phyloP scores from a whole-genome alignment of 192 early-diverging fungal genomes.

The Jimgerdemannia lactiflua region DNA sequence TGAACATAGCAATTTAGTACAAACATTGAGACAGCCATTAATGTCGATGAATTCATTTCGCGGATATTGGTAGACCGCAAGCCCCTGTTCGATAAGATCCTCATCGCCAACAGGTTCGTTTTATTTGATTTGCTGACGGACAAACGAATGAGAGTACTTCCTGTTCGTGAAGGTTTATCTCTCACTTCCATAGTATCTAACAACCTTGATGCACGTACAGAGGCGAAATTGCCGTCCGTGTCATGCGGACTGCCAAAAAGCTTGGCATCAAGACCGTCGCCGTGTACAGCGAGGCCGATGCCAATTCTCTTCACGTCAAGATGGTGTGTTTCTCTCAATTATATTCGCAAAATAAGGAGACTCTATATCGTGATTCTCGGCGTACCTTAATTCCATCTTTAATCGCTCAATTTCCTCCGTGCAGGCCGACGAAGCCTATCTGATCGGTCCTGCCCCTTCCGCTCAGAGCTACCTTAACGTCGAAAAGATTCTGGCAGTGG shows the following conservation, averaged over 20 bases:
- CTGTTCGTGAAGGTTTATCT: too few species aligned
- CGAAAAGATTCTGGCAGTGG: conserved; percentile 80
- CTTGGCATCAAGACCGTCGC: conserved; percentile 96
- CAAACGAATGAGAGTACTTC: too few species aligned
- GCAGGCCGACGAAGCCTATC: conserved; percentile 91
- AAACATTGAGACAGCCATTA: background rate
- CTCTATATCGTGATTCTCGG: background rate
- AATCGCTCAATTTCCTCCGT: conserved; percentile 1
- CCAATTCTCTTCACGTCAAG: conserved; percentile 78
- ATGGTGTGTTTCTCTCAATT: conserved; percentile 43
- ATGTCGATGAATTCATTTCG: background rate
- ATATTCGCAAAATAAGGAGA: background rate
- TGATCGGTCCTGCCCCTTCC: conserved; percentile 82
- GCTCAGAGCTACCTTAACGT: conserved; percentile 80
- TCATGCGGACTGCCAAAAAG: conserved; percentile 76
- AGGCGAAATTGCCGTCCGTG: conserved; percentile 81
- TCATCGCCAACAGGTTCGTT: conserved; percentile 87
- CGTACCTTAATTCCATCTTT: background rate
- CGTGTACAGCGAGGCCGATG: conserved; percentile 90
- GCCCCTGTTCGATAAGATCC: conserved; percentile 92
- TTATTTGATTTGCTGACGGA: background rate
- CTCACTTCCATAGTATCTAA: too few species aligned
- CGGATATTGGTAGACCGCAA: conserved; percentile 45
- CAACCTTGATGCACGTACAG: conserved; percentile 11
- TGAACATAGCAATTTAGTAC: conserved; percentile 2